Percentiles rank a stretch among this genome's conserved stretches.
phyloP scores from a whole-genome alignment of 768 basidiomycete species.

The Coprinellus aureogranulatus region DNA sequence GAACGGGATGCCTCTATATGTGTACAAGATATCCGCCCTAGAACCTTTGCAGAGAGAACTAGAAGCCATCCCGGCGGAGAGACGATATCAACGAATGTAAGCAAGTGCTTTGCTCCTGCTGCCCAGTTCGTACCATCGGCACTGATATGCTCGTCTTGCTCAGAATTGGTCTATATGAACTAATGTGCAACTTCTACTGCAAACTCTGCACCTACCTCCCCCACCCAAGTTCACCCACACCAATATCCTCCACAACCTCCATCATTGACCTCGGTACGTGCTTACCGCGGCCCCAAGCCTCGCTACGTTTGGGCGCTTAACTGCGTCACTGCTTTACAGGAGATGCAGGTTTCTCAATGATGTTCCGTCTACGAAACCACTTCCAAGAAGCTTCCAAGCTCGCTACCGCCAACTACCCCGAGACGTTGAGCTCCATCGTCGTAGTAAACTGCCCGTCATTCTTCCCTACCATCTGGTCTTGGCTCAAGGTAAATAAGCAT shows the following conservation, averaged over 20 bases:
- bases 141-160: no score
- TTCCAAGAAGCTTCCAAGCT: constrained; percentile 73
- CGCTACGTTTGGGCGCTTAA: background rate
- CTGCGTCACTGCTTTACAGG: constrained; percentile 13
- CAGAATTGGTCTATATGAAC: constrained; percentile 68
- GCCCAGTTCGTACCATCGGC: no score
- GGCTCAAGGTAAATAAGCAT: constrained; percentile 76
- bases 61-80: constrained; percentile 47
- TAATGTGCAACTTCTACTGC: constrained; percentile 62
- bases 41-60: constrained; percentile 59
- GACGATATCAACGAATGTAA: constrained; percentile 71
- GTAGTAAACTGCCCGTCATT: constrained; percentile 80
- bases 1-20: constrained; percentile 71
- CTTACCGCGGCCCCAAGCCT: no score
- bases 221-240: constrained; percentile 46
- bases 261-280: constrained; percentile 72
- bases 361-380: constrained; percentile 71
- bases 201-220: constrained; percentile 63
- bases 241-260: constrained; percentile 58
- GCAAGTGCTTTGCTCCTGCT: no score
- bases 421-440: constrained; percentile 65
- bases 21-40: constrained; percentile 71
- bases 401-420: constrained; percentile 80
- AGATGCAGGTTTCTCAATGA: constrained; percentile 53
- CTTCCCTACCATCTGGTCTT: constrained; percentile 81